Percentiles rank a stretch among this genome's conserved stretches.
Conservation (phyloP, 495 filamentous ascomycete species). For the Rostrohypoxylon terebratum region DNA sequence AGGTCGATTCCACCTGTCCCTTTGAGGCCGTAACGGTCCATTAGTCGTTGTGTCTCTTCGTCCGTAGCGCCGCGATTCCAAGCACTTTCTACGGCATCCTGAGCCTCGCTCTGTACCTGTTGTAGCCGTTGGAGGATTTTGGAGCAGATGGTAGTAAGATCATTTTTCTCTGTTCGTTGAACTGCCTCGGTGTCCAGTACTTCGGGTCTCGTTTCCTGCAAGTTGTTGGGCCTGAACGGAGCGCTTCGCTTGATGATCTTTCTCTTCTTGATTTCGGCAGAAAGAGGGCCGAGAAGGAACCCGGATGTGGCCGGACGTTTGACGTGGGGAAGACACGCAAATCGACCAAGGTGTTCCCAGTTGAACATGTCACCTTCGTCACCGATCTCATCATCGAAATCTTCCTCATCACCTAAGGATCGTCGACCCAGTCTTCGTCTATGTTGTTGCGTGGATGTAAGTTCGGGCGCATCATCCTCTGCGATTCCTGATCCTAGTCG, state of each 20-base stretch:
- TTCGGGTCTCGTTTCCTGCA: slow-evolving; percentile 75
- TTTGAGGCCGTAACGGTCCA: slow-evolving; percentile 67
- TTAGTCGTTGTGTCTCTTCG: slow-evolving; percentile 51
- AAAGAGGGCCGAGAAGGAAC: slow-evolving; percentile 90
- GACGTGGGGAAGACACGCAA: slow-evolving; percentile 77
- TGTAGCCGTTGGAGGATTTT: slow-evolving; percentile 66
- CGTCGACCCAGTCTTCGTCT: slow-evolving; percentile 49
- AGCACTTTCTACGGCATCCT: slow-evolving; percentile 57
- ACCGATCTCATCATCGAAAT: slow-evolving; percentile 68
- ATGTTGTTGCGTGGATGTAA: slow-evolving; percentile 61
- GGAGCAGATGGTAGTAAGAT: slow-evolving; percentile 76
- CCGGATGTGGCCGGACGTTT: slow-evolving; percentile 80
- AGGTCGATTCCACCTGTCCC: slow-evolving; percentile 75
- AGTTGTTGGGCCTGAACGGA: slow-evolving; percentile 70
- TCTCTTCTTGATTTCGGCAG: slow-evolving; percentile 83
- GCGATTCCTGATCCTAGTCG: slow-evolving; percentile 64
- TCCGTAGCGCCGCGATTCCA: slow-evolving; percentile 45
- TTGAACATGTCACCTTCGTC: slow-evolving; percentile 83
- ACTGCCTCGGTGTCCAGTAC: slow-evolving; percentile 79
- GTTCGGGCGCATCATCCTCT: slow-evolving; percentile 55
- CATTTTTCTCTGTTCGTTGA: slow-evolving; percentile 75
- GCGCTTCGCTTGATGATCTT: slow-evolving; percentile 73
- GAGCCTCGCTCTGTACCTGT: slow-evolving; percentile 54
- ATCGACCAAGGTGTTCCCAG: slow-evolving; percentile 85
- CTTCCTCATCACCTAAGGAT: slow-evolving; percentile 50